Conservation (phyloP, 768 basidiomycete genomes). For the Mycena galopus region DNA sequence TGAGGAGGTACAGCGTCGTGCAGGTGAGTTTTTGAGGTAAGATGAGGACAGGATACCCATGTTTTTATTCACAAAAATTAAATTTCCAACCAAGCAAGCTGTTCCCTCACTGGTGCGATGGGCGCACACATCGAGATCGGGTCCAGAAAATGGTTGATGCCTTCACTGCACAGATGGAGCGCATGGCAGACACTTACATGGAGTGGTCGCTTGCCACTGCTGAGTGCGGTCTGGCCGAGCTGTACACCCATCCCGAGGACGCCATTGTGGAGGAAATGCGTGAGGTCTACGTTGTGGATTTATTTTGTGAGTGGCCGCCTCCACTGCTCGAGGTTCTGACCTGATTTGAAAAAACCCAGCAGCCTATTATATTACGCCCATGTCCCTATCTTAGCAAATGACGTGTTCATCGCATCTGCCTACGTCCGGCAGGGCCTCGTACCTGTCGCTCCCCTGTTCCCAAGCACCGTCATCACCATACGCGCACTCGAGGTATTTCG, state of each 20-base stretch:
- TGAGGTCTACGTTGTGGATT: too few relatives aligned
- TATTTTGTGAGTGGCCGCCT: too few relatives aligned
- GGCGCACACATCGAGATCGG: not conserved
- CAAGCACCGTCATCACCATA: not conserved
- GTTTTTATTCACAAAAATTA: not conserved
- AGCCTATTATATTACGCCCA: too few relatives aligned
- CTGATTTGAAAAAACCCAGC: too few relatives aligned
- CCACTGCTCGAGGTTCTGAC: too few relatives aligned
- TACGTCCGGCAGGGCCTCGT: too few relatives aligned
- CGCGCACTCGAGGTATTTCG: conserved; percentile 18
- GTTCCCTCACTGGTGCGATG: not conserved
- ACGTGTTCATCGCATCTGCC: too few relatives aligned
- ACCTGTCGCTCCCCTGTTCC: too few relatives aligned
- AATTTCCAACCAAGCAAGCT: not conserved
- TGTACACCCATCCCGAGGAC: not conserved
- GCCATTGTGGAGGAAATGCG: not conserved
- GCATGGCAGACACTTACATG: not conserved
- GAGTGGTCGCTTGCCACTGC: not conserved
- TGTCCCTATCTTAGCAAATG: too few relatives aligned
- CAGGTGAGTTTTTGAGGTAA: too few relatives aligned
- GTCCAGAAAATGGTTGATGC: not conserved
- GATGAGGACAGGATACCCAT: too few relatives aligned
- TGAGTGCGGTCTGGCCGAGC: not conserved
- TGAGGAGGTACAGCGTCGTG: too few relatives aligned
- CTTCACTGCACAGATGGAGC: not conserved